These are phyloP conservation scores for Neurospora sublineolata DNA, from an alignment of 495 filamentous ascomycete species.

Conservation along the genomic window DNA sequence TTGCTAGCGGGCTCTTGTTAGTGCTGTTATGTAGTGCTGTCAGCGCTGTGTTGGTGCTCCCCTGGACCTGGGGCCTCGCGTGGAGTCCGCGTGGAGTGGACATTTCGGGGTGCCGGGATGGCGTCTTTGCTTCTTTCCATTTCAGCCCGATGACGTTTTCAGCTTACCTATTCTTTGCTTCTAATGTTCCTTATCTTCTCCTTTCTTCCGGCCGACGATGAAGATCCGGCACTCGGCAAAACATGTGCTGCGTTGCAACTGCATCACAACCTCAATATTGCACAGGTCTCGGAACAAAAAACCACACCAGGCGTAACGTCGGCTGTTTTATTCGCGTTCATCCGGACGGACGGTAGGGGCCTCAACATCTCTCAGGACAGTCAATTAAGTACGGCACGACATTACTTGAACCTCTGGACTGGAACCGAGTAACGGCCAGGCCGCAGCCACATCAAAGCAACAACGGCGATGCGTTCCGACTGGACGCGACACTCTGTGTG, in stretches of 20 bases:
- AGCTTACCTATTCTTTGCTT: neutral
- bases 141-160: neutral
- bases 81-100: neutral
- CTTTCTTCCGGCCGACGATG: neutral
- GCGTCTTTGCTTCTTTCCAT: neutral
- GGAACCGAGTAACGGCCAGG: neutral
- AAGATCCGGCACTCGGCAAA: neutral
- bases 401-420: neutral
- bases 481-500: neutral
- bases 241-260: neutral
- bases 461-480: neutral
- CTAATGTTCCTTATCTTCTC: neutral
- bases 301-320: neutral
- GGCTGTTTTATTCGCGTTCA: neutral
- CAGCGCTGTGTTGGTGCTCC: neutral
- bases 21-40: neutral
- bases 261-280: neutral
- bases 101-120: neutral
- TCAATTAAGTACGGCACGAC: neutral
- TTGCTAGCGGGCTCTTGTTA: neutral
- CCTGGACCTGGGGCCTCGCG: neutral
- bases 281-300: neutral
- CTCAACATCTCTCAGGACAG: neutral
- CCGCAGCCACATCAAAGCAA: neutral
- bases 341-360: neutral